Conservation (phyloP, 805 yeast species). For the Kregervanrija delftensis region DNA sequence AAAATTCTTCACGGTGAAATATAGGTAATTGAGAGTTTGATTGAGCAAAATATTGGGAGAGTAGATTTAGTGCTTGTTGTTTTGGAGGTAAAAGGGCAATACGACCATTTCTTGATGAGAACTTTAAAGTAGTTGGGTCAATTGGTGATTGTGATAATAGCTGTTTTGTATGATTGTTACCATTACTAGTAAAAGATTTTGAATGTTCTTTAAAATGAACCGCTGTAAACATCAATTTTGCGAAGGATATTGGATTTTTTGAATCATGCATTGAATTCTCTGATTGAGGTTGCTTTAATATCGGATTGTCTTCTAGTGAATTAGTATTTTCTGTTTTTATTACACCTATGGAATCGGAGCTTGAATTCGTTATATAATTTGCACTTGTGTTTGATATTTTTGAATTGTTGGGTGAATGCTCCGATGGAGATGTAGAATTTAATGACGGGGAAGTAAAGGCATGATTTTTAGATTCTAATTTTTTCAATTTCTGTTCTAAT, state of each 20-base stretch:
- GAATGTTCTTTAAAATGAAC: conserved; percentile 41
- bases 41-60: conserved; percentile 65
- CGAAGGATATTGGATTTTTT: conserved; percentile 51
- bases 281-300: too few relatives aligned
- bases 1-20: conserved; percentile 72
- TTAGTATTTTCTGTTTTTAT: background rate
- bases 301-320: background rate
- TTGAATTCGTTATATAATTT: background rate
- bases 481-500: conserved; percentile 46
- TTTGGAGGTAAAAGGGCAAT: conserved; percentile 64
- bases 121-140: conserved; percentile 7
- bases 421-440: background rate
- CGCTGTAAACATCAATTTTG: conserved; percentile 71
- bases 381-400: background rate
- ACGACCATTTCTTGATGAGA: conserved; percentile 4
- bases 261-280: conserved; percentile 16
- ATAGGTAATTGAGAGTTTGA: conserved; percentile 81
- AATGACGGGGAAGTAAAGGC: conserved; percentile 12
- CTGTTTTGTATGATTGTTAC: background rate
- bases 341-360: background rate
- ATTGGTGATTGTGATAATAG: background rate
- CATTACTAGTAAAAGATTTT: conserved; percentile 1
- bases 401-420: background rate
- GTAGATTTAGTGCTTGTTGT: conserved; percentile 56
- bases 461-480: conserved; percentile 21